Evolutionary conservation across 208 protist genomes (phyloP).

Genomic region (Trypanosoma brucei): DNA sequence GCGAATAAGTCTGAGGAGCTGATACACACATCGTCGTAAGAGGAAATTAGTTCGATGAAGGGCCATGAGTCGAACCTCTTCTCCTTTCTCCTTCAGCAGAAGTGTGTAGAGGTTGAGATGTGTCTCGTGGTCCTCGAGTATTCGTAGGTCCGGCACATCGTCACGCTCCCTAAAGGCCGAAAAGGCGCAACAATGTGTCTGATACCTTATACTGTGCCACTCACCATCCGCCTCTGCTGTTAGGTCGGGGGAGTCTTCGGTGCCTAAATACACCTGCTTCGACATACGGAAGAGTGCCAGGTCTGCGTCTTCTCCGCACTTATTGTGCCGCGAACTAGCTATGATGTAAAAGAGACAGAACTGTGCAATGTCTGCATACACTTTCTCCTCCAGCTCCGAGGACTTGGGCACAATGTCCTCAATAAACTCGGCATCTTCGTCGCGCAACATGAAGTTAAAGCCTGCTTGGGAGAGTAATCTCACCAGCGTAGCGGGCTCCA

Average conservation of each 20-base stretch:
- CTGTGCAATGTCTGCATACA: conserved; percentile 85
- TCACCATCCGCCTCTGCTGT: conserved; percentile 22
- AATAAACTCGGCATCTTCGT: conserved; percentile 71
- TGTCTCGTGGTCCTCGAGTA: conserved; percentile 50
- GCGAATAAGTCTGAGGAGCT: conserved; percentile 74
- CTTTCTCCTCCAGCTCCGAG: conserved; percentile 65
- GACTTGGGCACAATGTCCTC: conserved; percentile 70
- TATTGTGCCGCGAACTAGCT: conserved; percentile 79
- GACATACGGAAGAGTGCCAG: conserved; percentile 89
- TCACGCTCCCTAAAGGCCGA: conserved; percentile 51
- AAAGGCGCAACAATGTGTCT: conserved; percentile 58
- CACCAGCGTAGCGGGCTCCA: conserved; percentile 73
- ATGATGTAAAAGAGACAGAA: conserved; percentile 79
- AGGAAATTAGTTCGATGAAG: conserved; percentile 75
- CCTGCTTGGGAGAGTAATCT: conserved; percentile 73
- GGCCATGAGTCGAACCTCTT: conserved; percentile 54
- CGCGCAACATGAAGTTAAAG: conserved; percentile 82
- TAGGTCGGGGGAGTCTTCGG: conserved; percentile 30
- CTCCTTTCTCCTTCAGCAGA: conserved; percentile 38
- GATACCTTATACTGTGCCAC: conserved; percentile 81
- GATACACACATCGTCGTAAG: conserved; percentile 69
- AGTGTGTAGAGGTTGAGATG: conserved; percentile 84
- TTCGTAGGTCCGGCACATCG: conserved; percentile 47
- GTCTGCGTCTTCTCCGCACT: conserved; percentile 76
- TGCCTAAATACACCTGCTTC: conserved; percentile 32